phyloP scores from a whole-genome alignment of 2,329 filamentous ascomycete genomes.

The Parafenestella ontariensis region DNA sequence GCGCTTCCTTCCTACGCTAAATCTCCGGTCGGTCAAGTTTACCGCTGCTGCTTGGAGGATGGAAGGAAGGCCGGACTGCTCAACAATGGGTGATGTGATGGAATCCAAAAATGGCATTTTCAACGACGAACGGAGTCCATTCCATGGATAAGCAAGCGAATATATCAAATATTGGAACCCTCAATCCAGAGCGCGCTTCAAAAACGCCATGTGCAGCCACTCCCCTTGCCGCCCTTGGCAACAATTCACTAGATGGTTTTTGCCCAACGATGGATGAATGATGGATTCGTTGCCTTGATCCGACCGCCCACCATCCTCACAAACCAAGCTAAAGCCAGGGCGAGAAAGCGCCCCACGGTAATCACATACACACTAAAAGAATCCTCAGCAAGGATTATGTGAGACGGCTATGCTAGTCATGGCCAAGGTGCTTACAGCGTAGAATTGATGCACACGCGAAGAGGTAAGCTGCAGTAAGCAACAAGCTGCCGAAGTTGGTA shows the following conservation, averaged over 20 bases:
- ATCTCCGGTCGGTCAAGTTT: not conserved
- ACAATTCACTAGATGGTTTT: not conserved
- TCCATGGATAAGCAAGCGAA: not conserved
- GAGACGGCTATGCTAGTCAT: slow-evolving; percentile 21
- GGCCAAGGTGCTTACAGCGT: slow-evolving; percentile 9
- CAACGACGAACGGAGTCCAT: slow-evolving; percentile 2
- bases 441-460: slow-evolving; percentile 25
- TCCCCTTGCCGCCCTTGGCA: slow-evolving; percentile 12
- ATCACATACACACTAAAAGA: not conserved
- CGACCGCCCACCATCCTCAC: slow-evolving; percentile 9
- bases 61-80: no score
- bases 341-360: not conserved
- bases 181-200: slow-evolving; percentile 7
- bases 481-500: slow-evolving; percentile 15
- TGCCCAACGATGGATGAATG: slow-evolving; percentile 2
- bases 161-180: slow-evolving; percentile 5
- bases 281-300: not conserved
- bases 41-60: no score
- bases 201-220: slow-evolving; percentile 8
- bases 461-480: slow-evolving; percentile 38
- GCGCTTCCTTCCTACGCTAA: not conserved
- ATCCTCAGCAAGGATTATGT: slow-evolving; percentile 19
- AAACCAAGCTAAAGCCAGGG: slow-evolving; percentile 15
- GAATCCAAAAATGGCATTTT: slow-evolving; percentile 1
- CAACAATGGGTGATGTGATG: not conserved